Evolutionary conservation across 139 green algal species (phyloP).

Genomic region (Chlorella sorokiniana): DNA sequence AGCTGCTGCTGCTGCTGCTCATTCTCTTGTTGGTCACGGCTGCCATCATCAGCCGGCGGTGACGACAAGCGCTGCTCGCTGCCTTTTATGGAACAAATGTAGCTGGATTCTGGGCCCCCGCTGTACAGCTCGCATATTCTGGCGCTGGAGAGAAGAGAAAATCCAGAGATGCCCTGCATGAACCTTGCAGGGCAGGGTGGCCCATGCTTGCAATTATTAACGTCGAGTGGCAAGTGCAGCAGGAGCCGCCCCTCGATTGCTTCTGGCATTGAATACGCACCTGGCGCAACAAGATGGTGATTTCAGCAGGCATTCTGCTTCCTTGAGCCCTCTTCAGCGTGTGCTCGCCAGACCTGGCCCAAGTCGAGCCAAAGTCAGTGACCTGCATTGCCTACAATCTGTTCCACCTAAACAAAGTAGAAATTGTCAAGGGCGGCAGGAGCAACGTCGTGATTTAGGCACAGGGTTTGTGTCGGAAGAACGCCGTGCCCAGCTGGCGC

Average conservation of each 20-base stretch:
- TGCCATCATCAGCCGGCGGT: background rate
- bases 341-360: background rate
- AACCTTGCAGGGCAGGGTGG: background rate
- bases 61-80: background rate
- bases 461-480: too few species aligned
- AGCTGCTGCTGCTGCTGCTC: background rate
- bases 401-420: too few species aligned
- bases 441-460: too few species aligned
- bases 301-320: background rate
- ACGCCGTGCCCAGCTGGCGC: too few species aligned
- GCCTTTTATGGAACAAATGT: background rate
- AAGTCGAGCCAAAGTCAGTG: too few species aligned
- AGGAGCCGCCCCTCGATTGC: too few species aligned
- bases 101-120: background rate
- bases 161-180: background rate
- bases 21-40: background rate
- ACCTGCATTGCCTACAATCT: too few species aligned
- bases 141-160: slow-evolving; percentile 1
- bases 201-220: too few species aligned
- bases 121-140: slow-evolving; percentile 5
- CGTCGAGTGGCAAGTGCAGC: too few species aligned
- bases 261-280: background rate
- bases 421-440: too few species aligned
- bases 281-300: background rate
- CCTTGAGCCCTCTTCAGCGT: background rate